These are phyloP conservation scores for Amanita phalloides DNA, from an alignment of 768 basidiomycete species.

Conservation along the genomic window DNA sequence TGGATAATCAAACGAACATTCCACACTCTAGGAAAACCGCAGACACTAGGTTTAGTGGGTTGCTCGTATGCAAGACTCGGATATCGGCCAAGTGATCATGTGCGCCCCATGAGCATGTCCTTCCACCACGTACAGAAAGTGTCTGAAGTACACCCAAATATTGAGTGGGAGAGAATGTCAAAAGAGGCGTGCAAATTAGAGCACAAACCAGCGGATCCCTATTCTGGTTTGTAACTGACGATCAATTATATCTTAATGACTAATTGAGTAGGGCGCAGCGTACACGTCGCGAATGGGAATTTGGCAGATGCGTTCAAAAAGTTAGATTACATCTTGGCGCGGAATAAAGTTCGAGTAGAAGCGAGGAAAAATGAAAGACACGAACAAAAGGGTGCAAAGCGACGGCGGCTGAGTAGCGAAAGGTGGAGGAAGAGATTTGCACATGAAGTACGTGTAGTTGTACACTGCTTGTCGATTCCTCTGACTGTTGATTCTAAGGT, in stretches of 20 bases:
- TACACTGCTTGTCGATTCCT: constrained; percentile 1
- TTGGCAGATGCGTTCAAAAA: constrained; percentile 35
- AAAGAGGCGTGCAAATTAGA: not conserved
- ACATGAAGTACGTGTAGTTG: constrained; percentile 45
- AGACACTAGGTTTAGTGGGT: not conserved
- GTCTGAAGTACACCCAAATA: not conserved
- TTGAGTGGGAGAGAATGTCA: constrained; percentile 4
- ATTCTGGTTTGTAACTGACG: constrained; percentile 34
- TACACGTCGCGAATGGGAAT: constrained; percentile 31
- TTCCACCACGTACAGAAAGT: not conserved
- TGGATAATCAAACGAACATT: not conserved
- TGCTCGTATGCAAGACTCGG: not conserved
- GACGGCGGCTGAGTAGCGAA: constrained; percentile 62
- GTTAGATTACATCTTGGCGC: constrained; percentile 38
- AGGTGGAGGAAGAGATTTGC: constrained; percentile 77
- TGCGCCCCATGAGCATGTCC: not conserved
- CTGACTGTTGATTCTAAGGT: constrained; percentile 34
- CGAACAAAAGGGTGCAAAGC: constrained; percentile 76
- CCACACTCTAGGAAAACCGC: not conserved
- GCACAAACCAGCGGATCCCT: constrained; percentile 34
- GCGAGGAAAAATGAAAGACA: constrained; percentile 47
- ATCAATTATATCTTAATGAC: not conserved
- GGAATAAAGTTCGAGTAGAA: constrained; percentile 46
- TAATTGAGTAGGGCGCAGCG: constrained; percentile 43
- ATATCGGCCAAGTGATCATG: not conserved